A percentile compares a stretch with the other conserved stretches of the same genome.
Evolutionary conservation across 768 basidiomycete species (phyloP).

Genomic region (Boletus fagicola): DNA sequence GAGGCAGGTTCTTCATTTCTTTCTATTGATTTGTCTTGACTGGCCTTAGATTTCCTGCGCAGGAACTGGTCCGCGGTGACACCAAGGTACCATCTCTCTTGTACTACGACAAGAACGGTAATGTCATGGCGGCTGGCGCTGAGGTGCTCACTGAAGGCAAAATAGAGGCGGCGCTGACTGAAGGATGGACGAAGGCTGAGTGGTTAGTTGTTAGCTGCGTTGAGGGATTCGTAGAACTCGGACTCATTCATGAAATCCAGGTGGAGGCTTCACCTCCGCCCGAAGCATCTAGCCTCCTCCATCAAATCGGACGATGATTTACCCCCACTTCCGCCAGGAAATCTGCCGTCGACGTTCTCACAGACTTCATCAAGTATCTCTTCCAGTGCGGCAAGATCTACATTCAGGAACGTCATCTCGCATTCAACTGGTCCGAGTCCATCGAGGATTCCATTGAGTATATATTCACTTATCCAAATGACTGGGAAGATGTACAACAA

Average conservation of each 20-base stretch:
- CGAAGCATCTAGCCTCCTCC: constrained; percentile 1
- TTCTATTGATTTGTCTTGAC: background rate
- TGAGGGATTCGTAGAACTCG: background rate
- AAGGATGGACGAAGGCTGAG: constrained; percentile 19
- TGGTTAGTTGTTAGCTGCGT: constrained; percentile 9
- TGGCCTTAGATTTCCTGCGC: constrained; percentile 36
- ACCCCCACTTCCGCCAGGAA: too few relatives aligned
- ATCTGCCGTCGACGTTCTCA: too few relatives aligned
- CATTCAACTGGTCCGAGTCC: constrained; percentile 15
- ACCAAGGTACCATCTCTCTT: constrained; percentile 46
- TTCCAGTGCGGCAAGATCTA: constrained; percentile 13
- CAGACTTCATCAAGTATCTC: background rate
- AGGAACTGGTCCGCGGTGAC: constrained; percentile 38
- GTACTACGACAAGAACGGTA: constrained; percentile 40
- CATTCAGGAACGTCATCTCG: constrained; percentile 14
- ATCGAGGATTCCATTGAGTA: constrained; percentile 15
- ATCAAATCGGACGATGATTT: too few relatives aligned
- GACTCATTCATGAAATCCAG: constrained; percentile 3
- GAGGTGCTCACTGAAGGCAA: constrained; percentile 35
- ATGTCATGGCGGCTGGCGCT: constrained; percentile 39
- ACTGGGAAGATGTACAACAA: constrained; percentile 29
- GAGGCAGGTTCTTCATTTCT: background rate
- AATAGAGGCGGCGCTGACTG: constrained; percentile 34
- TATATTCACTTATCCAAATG: constrained; percentile 29
- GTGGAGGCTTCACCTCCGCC: constrained; percentile 30